These are phyloP conservation scores for Sophora flavescens DNA, from an alignment of 306 rosid species.

Conservation along the genomic window DNA sequence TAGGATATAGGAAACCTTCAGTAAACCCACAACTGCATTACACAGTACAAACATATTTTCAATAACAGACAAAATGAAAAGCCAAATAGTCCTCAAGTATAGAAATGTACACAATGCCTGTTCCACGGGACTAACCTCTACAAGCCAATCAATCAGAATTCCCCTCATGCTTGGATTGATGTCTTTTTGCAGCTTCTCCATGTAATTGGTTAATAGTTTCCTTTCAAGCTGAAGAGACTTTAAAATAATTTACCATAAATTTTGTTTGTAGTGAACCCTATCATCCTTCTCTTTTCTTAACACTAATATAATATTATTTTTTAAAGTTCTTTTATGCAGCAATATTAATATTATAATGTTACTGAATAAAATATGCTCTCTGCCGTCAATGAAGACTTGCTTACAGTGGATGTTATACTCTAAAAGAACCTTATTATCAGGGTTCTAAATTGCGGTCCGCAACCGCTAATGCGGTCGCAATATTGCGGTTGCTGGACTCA, in stretches of 20 bases:
- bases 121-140: constrained; percentile 68
- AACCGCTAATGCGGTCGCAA: too few species aligned
- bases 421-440: constrained; percentile 24
- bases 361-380: constrained; percentile 7
- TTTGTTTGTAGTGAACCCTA: background rate
- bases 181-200: constrained; percentile 77
- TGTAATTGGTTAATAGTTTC: constrained; percentile 64
- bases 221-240: constrained; percentile 65
- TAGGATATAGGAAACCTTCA: constrained; percentile 27
- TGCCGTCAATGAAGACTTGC: constrained; percentile 28
- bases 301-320: background rate
- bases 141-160: constrained; percentile 90
- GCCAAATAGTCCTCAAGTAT: constrained; percentile 10
- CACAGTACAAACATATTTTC: background rate
- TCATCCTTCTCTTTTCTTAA: constrained; percentile 28
- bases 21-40: background rate
- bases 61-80: background rate
- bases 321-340: background rate
- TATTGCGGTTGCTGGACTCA: too few species aligned
- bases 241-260: constrained; percentile 34
- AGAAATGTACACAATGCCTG: constrained; percentile 18
- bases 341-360: constrained; percentile 16
- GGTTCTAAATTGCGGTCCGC: too few species aligned
- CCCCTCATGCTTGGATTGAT: constrained; percentile 84
- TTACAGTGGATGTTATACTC: constrained; percentile 2